A percentile compares a stretch with the other conserved stretches of the same genome.
phyloP scores from a whole-genome alignment of 2,329 filamentous ascomycete species.

The Macrophomina pseudophaseolina region DNA sequence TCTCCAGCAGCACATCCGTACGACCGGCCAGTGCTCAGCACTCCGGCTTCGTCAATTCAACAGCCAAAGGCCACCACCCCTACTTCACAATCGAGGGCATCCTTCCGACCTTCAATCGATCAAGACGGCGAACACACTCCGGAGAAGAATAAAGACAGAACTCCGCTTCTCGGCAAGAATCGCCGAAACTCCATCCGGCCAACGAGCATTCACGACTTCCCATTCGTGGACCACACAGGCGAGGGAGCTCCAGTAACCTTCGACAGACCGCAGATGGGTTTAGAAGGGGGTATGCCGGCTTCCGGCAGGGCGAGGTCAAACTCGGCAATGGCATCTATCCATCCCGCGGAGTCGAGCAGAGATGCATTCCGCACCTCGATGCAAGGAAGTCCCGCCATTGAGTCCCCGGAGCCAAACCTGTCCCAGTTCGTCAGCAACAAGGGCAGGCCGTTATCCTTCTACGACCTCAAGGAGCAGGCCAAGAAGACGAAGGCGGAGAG shows the following conservation, averaged over 20 bases:
- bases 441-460: constrained; percentile 18
- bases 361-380: constrained; percentile 3
- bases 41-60: neutral
- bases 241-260: neutral
- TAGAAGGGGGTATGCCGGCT: neutral
- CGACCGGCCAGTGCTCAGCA: neutral
- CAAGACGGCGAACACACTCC: neutral
- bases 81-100: neutral
- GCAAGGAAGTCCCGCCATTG: neutral
- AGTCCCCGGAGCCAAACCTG: constrained; percentile 10
- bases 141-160: neutral
- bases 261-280: neutral
- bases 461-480: constrained; percentile 18
- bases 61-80: constrained; percentile 7
- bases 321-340: neutral
- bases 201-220: constrained; percentile 3
- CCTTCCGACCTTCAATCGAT: constrained; percentile 2
- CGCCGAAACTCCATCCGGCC: neutral
- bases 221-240: neutral
- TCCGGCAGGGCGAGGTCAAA: constrained; percentile 11
- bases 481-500: constrained; percentile 19
- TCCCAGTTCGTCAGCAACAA: neutral
- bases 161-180: constrained; percentile 6
- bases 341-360: neutral
- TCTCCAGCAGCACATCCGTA: neutral